These are phyloP conservation scores for Alternaria hordeiaustralica DNA, from an alignment of 2,329 filamentous ascomycete genomes.

Conservation along the genomic window DNA sequence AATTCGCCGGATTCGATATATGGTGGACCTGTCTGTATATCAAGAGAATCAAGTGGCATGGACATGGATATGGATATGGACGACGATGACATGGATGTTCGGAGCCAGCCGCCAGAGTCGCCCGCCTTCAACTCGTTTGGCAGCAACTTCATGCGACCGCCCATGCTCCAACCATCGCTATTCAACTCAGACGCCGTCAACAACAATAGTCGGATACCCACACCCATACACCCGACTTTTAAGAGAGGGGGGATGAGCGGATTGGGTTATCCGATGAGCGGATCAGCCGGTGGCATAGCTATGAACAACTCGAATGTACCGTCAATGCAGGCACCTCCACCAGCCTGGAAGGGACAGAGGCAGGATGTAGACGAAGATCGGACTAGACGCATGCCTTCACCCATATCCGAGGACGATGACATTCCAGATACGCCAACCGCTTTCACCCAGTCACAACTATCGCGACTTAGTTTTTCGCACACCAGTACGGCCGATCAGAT, in stretches of 20 bases:
- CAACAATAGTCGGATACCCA: conserved; percentile 45
- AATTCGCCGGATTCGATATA: conserved; percentile 37
- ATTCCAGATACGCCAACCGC: conserved; percentile 46
- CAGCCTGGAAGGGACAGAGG: conserved; percentile 27
- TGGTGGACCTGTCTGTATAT: conserved; percentile 25
- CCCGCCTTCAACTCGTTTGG: conserved; percentile 34
- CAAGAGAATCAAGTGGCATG: conserved; percentile 26
- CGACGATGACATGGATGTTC: conserved; percentile 41
- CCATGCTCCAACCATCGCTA: conserved; percentile 41
- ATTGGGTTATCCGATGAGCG: conserved; percentile 36
- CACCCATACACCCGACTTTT: conserved; percentile 50
- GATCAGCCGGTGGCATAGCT: conserved; percentile 32
- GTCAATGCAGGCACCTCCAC: conserved; percentile 24
- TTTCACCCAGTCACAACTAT: conserved; percentile 47
- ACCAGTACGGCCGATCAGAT: conserved; percentile 35
- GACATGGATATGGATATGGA: conserved; percentile 49
- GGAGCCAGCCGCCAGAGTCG: conserved; percentile 46
- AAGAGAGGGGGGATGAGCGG: conserved; percentile 37
- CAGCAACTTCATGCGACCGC: conserved; percentile 40
- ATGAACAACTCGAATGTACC: conserved; percentile 20
- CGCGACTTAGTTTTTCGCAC: conserved; percentile 46
- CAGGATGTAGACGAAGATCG: conserved; percentile 31
- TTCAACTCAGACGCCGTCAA: conserved; percentile 27
- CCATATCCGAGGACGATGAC: conserved; percentile 50
- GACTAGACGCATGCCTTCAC: conserved; percentile 48